A percentile compares a stretch with the other conserved stretches of the same genome.
Evolutionary conservation across 2,329 filamentous ascomycete species (phyloP).

Genomic region (Fonsecaea monophora): DNA sequence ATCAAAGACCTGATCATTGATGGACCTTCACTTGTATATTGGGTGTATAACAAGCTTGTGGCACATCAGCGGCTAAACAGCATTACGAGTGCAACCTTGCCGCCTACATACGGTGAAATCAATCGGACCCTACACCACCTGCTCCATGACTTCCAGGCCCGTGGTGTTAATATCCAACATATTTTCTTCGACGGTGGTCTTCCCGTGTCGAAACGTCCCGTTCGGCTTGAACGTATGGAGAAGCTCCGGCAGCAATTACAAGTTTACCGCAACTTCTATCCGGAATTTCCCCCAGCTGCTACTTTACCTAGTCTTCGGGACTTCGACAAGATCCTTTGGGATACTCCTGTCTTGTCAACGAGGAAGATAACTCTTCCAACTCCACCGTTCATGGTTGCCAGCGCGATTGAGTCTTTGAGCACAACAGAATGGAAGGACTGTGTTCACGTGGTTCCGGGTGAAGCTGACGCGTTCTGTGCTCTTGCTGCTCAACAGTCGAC

Average conservation of each 20-base stretch:
- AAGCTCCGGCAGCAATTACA: slow-evolving; percentile 64
- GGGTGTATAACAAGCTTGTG: slow-evolving; percentile 68
- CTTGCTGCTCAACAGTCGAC: slow-evolving; percentile 58
- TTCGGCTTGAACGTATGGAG: slow-evolving; percentile 67
- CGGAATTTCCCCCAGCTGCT: slow-evolving; percentile 16
- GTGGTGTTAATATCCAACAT: slow-evolving; percentile 61
- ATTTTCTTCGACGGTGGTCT: slow-evolving; percentile 87
- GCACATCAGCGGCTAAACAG: slow-evolving; percentile 36
- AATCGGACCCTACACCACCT: slow-evolving; percentile 66
- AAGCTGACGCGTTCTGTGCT: slow-evolving; percentile 85
- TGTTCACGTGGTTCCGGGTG: slow-evolving; percentile 73
- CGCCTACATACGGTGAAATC: slow-evolving; percentile 69
- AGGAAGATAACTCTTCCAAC: slow-evolving; percentile 52
- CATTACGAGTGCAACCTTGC: slow-evolving; percentile 49
- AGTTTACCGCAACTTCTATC: slow-evolving; percentile 40
- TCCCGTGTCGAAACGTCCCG: slow-evolving; percentile 68
- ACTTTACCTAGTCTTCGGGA: slow-evolving; percentile 2
- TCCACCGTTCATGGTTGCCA: slow-evolving; percentile 76
- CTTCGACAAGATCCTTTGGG: slow-evolving; percentile 31
- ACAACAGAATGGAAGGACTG: slow-evolving; percentile 44
- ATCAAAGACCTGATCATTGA: slow-evolving; percentile 65
- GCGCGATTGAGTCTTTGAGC: slow-evolving; percentile 67
- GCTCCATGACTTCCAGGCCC: slow-evolving; percentile 64
- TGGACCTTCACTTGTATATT: slow-evolving; percentile 78
- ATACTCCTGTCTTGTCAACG: slow-evolving; percentile 27